phyloP scores from a whole-genome alignment of 1,284 basidiomycete species.

The Inonotus hispidus region DNA sequence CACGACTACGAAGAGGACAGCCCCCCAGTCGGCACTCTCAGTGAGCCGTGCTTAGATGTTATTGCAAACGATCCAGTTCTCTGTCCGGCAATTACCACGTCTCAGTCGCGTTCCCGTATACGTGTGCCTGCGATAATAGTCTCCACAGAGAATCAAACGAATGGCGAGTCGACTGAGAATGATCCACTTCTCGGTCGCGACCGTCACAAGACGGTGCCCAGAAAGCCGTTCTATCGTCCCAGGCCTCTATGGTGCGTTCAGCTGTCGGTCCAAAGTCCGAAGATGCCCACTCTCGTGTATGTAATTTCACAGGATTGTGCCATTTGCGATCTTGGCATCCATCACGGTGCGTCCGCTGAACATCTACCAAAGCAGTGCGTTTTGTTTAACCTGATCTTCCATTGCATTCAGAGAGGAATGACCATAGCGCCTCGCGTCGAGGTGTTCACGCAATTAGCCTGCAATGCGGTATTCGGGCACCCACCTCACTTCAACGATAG shows the following conservation, averaged over 20 bases:
- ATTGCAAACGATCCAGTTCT: slow-evolving; percentile 16
- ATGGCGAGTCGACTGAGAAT: slow-evolving; percentile 22
- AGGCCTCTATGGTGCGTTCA: slow-evolving; percentile 53
- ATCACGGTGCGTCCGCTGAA: slow-evolving; percentile 45
- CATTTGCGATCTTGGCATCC: slow-evolving; percentile 62
- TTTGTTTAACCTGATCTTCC: slow-evolving; percentile 2
- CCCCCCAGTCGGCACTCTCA: neutral
- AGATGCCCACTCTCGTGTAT: neutral
- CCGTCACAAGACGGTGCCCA: slow-evolving; percentile 21
- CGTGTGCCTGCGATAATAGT: neutral
- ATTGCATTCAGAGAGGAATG: slow-evolving; percentile 59
- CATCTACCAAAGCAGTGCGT: neutral
- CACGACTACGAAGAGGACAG: neutral
- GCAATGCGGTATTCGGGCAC: slow-evolving; percentile 45
- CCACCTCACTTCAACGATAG: slow-evolving; percentile 34
- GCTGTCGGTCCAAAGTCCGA: neutral
- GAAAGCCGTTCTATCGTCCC: slow-evolving; percentile 64
- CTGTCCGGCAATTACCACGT: slow-evolving; percentile 12
- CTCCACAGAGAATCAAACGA: neutral
- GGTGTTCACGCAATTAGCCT: slow-evolving; percentile 73
- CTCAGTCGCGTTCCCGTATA: slow-evolving; percentile 12
- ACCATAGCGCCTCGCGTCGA: slow-evolving; percentile 71
- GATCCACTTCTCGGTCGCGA: slow-evolving; percentile 29
- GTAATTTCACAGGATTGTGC: slow-evolving; percentile 53
- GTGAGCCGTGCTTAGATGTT: neutral